phyloP scores from a whole-genome alignment of 2,329 filamentous ascomycete species.

The Ophiostoma ips region DNA sequence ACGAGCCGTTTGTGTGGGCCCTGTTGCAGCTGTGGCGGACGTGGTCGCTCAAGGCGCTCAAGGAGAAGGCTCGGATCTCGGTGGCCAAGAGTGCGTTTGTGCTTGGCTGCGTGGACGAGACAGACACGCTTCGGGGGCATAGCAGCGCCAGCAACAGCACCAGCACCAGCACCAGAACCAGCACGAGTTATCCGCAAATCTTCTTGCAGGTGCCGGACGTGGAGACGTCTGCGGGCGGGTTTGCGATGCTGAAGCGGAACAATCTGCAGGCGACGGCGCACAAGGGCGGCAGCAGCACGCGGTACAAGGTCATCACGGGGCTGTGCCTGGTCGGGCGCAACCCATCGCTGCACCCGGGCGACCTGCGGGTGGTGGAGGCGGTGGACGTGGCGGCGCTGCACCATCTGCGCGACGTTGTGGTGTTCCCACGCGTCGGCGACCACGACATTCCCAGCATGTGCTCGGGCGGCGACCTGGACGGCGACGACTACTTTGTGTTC shows the following conservation, averaged over 20 bases:
- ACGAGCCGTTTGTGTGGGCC: slow-evolving; percentile 72
- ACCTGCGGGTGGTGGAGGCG: slow-evolving; percentile 76
- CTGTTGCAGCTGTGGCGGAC: slow-evolving; percentile 72
- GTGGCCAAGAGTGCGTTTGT: slow-evolving; percentile 77
- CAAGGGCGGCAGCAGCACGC: slow-evolving; percentile 15
- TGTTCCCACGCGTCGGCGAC: slow-evolving; percentile 46
- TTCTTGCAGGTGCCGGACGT: slow-evolving; percentile 65
- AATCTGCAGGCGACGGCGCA: not conserved
- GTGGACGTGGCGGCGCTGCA: slow-evolving; percentile 59
- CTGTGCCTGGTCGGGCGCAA: slow-evolving; percentile 80
- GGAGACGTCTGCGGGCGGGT: slow-evolving; percentile 26
- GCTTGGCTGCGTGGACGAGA: slow-evolving; percentile 82
- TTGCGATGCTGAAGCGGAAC: not conserved
- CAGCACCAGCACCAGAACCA: slow-evolving; percentile 20
- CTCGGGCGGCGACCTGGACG: slow-evolving; percentile 88
- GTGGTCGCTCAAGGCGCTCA: slow-evolving; percentile 79
- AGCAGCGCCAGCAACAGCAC: slow-evolving; percentile 28
- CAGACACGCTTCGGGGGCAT: slow-evolving; percentile 58
- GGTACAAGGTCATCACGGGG: slow-evolving; percentile 54
- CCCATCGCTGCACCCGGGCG: slow-evolving; percentile 84
- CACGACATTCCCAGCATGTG: slow-evolving; percentile 81
- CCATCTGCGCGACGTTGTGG: slow-evolving; percentile 73
- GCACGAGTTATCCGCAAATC: slow-evolving; percentile 54
- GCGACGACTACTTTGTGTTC: slow-evolving; percentile 88
- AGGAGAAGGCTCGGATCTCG: slow-evolving; percentile 79